Evolutionary conservation across 805 yeast species (phyloP).

Genomic region (Huiozyma sinensis): DNA sequence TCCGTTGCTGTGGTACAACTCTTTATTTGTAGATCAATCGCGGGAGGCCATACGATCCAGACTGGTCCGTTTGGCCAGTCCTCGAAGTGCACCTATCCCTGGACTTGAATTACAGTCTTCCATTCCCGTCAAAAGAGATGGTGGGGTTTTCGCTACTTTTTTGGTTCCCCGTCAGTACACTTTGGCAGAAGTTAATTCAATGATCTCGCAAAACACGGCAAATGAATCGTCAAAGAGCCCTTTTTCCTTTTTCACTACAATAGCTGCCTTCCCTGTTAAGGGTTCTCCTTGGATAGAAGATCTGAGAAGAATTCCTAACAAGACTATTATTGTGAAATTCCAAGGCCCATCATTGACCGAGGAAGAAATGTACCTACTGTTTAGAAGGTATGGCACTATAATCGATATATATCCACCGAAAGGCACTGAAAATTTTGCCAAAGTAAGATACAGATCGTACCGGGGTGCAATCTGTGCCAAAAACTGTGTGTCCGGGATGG

Average conservation of each 20-base stretch:
- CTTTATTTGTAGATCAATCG: conserved; percentile 28
- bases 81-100: conserved; percentile 28
- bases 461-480: conserved; percentile 77
- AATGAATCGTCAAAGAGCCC: conserved; percentile 30
- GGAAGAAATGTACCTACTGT: conserved; percentile 59
- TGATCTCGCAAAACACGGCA: conserved; percentile 39
- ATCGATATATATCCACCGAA: conserved; percentile 56
- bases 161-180: conserved; percentile 43
- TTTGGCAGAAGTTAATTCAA: conserved; percentile 42
- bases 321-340: conserved; percentile 51
- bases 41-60: conserved; percentile 32
- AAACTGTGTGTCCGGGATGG: conserved; percentile 79
- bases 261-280: conserved; percentile 59
- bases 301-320: conserved; percentile 63
- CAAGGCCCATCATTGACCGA: conserved; percentile 78
- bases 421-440: conserved; percentile 37
- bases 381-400: conserved; percentile 82
- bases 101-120: conserved; percentile 45
- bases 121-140: conserved; percentile 69
- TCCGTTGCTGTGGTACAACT: conserved; percentile 34
- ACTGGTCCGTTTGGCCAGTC: conserved; percentile 32
- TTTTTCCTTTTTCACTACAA: conserved; percentile 36
- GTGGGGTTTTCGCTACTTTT: conserved; percentile 86
- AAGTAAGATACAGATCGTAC: conserved; percentile 42
- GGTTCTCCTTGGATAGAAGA: conserved; percentile 98